phyloP scores from a whole-genome alignment of 2,329 filamentous ascomycete species.

The Sporothrix variecibatus region DNA sequence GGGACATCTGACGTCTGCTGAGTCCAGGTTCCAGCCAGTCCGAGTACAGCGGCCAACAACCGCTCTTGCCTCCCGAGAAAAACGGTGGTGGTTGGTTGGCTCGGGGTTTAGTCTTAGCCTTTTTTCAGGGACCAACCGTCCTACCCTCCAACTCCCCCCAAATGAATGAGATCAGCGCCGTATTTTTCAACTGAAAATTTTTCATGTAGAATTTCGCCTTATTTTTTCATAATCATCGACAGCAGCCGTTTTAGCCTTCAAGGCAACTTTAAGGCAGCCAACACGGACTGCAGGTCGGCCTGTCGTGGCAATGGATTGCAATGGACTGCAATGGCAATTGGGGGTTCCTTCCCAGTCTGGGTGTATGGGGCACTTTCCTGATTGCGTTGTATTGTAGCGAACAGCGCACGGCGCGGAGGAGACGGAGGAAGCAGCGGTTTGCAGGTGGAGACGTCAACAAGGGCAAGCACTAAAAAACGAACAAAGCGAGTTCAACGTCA shows the following conservation, averaged over 20 bases:
- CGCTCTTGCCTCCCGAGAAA: not conserved
- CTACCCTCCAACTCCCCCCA: not conserved
- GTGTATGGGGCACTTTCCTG: not conserved
- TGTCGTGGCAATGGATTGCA: not conserved
- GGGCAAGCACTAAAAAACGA: conserved; percentile 1
- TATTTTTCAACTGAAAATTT: not conserved
- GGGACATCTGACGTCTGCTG: not conserved
- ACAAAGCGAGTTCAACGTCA: not conserved
- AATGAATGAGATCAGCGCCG: conserved; percentile 11
- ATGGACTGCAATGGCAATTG: not conserved
- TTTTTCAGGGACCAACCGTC: no score
- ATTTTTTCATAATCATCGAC: not conserved
- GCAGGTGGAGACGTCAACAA: not conserved
- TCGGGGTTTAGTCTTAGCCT: not conserved
- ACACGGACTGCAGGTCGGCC: conserved; percentile 9
- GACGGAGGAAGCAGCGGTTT: not conserved
- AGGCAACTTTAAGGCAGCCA: not conserved
- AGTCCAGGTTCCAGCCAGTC: not conserved
- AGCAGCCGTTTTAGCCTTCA: not conserved
- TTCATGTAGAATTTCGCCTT: not conserved
- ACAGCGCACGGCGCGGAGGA: not conserved
- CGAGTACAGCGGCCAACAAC: not conserved
- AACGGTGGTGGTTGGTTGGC: not conserved
- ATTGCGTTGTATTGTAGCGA: not conserved
- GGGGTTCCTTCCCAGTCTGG: not conserved